These are phyloP conservation scores for Talaromyces sp. DNA, from an alignment of 2,329 filamentous ascomycete genomes.

Conservation along the genomic window DNA sequence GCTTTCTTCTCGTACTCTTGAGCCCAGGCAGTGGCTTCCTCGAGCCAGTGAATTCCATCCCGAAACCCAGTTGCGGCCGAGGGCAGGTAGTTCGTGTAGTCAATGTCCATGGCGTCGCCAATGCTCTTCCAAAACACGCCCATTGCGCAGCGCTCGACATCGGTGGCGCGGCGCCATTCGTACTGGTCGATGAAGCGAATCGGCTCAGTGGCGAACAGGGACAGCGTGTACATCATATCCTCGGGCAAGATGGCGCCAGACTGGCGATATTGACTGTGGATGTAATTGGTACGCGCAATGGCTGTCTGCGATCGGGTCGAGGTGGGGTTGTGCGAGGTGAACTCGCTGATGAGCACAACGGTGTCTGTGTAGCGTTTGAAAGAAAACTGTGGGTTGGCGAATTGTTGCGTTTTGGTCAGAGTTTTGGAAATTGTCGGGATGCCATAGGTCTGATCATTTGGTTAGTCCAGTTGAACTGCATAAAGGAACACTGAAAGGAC, in stretches of 20 bases:
- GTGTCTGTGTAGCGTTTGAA: constrained; percentile 53
- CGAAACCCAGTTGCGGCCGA: constrained; percentile 35
- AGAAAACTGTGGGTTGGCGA: constrained; percentile 42
- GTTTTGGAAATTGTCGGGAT: constrained; percentile 51
- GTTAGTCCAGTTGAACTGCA: background rate
- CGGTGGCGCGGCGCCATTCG: constrained; percentile 65
- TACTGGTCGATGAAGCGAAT: constrained; percentile 57
- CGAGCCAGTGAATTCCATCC: constrained; percentile 50
- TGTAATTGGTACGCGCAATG: constrained; percentile 59
- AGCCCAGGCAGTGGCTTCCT: constrained; percentile 49
- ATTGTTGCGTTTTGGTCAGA: constrained; percentile 47
- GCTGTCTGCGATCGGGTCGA: constrained; percentile 45
- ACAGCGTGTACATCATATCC: constrained; percentile 62
- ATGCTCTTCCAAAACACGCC: constrained; percentile 67
- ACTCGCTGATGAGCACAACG: constrained; percentile 44
- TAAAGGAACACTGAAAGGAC: background rate
- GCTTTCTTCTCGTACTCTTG: constrained; percentile 53
- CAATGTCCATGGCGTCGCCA: constrained; percentile 65
- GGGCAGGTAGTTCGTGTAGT: constrained; percentile 26
- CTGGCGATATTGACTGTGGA: constrained; percentile 55
- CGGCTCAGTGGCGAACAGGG: constrained; percentile 62
- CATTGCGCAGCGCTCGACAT: constrained; percentile 63
- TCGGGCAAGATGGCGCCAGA: constrained; percentile 56
- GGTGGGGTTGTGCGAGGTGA: constrained; percentile 39
- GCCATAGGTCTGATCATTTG: constrained; percentile 46